These are phyloP conservation scores for Agrocybe pediades DNA, from an alignment of 768 basidiomycete species.

Conservation along the genomic window DNA sequence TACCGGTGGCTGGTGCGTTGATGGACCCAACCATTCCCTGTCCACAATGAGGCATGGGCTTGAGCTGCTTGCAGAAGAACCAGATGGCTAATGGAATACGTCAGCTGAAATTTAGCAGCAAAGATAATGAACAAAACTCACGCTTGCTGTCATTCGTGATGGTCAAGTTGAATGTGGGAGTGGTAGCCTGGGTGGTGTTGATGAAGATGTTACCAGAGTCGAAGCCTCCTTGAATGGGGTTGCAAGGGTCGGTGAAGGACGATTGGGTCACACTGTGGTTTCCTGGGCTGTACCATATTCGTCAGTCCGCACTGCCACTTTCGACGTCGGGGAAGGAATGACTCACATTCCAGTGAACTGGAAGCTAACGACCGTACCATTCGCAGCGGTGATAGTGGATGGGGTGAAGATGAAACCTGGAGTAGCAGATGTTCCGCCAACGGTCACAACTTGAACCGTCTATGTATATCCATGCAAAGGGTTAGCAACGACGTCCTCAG, in stretches of 20 bases:
- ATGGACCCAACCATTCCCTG: conserved; percentile 53
- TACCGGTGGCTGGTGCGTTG: conserved; percentile 48
- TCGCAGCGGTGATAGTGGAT: conserved; percentile 36
- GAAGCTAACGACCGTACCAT: conserved; percentile 52
- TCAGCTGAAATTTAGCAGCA: conserved; percentile 19
- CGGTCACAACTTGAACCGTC: conserved; percentile 40
- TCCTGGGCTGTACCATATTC: conserved; percentile 37
- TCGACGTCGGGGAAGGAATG: neutral
- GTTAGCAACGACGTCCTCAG: neutral
- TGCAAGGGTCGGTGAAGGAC: conserved; percentile 44
- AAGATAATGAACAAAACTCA: conserved; percentile 26
- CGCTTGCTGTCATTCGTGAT: conserved; percentile 48
- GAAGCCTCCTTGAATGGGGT: conserved; percentile 46
- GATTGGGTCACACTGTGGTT: conserved; percentile 60
- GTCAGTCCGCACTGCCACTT: neutral
- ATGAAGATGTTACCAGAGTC: conserved; percentile 55
- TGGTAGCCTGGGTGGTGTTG: conserved; percentile 20
- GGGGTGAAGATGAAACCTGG: conserved; percentile 50
- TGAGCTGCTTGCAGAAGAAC: conserved; percentile 59
- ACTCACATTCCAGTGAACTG: conserved; percentile 46
- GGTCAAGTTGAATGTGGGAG: conserved; percentile 51
- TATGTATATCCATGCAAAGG: neutral
- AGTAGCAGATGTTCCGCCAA: conserved; percentile 32
- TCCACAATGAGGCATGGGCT: conserved; percentile 42
- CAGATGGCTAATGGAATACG: conserved; percentile 42